Conservation (phyloP, 2,329 filamentous ascomycete genomes). For the Lojkania enalia region DNA sequence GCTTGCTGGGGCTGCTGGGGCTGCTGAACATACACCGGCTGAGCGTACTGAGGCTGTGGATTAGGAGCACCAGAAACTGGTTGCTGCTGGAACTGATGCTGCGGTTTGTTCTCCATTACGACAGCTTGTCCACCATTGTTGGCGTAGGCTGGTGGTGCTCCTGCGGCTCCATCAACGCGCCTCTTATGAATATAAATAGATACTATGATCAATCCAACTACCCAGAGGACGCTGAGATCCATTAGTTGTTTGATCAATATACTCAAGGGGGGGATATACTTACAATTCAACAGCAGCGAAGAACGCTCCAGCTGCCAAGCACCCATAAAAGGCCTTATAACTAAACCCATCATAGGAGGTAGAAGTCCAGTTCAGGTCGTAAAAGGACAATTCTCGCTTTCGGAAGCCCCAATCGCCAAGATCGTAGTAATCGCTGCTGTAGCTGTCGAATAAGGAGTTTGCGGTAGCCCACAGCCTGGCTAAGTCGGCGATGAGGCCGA, state of each 20-base stretch:
- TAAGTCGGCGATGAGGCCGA: conserved; percentile 30
- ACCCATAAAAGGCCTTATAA: conserved; percentile 24
- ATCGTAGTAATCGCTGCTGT: conserved; percentile 14
- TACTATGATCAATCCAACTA: conserved; percentile 12
- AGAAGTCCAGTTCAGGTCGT: too few relatives aligned
- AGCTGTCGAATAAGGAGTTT: conserved; percentile 14
- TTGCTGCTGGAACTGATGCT: conserved; percentile 7
- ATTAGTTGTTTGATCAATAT: not conserved
- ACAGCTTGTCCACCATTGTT: conserved; percentile 1
- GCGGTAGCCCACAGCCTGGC: conserved; percentile 23
- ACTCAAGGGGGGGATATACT: conserved; percentile 11
- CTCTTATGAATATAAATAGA: conserved; percentile 18
- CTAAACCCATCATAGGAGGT: conserved; percentile 22
- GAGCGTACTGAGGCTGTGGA: conserved; percentile 8
- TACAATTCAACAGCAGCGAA: conserved; percentile 34
- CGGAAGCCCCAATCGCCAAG: conserved; percentile 1
- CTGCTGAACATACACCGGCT: conserved; percentile 11
- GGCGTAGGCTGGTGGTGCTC: conserved; percentile 4
- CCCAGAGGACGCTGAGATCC: conserved; percentile 13
- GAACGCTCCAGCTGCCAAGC: conserved; percentile 27
- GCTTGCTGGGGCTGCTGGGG: conserved; percentile 5
- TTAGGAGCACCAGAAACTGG: conserved; percentile 1
- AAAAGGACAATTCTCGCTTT: too few relatives aligned
- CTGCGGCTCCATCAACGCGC: conserved; percentile 1
- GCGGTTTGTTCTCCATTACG: conserved; percentile 10